Evolutionary conservation across 306 rosid genomes (phyloP), one percentile per base, ranked within the genome.

Genomic region (Neltuma alba): DNA sequence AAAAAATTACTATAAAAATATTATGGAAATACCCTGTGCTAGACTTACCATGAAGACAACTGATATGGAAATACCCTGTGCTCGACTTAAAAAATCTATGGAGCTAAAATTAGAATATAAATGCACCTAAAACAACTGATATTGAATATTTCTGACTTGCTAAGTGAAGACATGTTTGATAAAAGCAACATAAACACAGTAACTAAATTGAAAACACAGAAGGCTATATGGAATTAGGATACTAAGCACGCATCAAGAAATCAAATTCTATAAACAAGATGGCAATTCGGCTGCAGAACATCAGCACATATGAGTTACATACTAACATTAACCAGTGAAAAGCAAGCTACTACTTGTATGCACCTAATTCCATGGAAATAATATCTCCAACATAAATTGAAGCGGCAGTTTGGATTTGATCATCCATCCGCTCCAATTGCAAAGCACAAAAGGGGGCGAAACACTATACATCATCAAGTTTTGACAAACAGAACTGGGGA

Each of bases 391-490:
- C 76, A 79, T 54, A 69, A 64, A 77, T 45, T 34, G 27, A 61
- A 57, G 36, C 52, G 0, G 71, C 74, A 58, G 28, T 66, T 33
- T 44, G 47, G 45, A 78, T 47, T 47, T 58, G 33, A 73, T 61
- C 71, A 76, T 70, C 70, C 80, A 77, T 34, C 72, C 27, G 66
- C 33, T 34, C 27, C 45, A 68, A 37, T 11, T 31, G 28, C 68
- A 28, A 61, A 23, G 50, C 68, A 3, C 25, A 47, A 70, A 7
- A 3, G 58, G 45, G 58, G 55, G 10, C 21, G 5, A 15, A 33
- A 58, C 52, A 41, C 54, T 64, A 12, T 55, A 72, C n/a, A n/a
- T n/a, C 76, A 42, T 71, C 52, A 77, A n/a, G 44, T 63, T 70
- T 60, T 41, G 67, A 74, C 50, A 37, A 61, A 75, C 25, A 68